Conservation (phyloP, 2,329 filamentous ascomycete genomes). For the Aspergillus cejpii region DNA sequence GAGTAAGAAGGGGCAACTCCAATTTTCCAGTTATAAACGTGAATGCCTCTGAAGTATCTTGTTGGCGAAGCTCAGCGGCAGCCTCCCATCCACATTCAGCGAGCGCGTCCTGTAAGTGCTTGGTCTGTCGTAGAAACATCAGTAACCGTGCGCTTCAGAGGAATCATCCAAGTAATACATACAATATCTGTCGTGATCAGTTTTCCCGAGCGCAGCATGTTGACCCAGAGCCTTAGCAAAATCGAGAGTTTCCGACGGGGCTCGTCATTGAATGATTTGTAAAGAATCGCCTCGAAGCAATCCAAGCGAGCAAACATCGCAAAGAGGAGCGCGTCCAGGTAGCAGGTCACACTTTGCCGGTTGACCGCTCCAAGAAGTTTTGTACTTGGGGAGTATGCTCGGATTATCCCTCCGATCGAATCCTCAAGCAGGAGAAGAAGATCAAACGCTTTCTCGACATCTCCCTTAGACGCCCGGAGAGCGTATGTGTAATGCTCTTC, state of each 20-base stretch:
- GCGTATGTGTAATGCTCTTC: constrained; percentile 59
- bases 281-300: constrained; percentile 88
- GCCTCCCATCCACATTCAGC: constrained; percentile 85
- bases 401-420: constrained; percentile 70
- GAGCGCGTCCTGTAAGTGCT: constrained; percentile 72
- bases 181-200: constrained; percentile 81
- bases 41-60: constrained; percentile 94
- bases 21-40: constrained; percentile 88
- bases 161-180: constrained; percentile 14
- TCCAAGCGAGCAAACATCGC: constrained; percentile 90
- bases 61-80: constrained; percentile 68
- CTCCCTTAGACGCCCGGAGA: constrained; percentile 57
- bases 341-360: constrained; percentile 81
- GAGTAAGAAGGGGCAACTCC: constrained; percentile 74
- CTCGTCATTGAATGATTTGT: constrained; percentile 68
- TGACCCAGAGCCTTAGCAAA: constrained; percentile 82
- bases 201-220: constrained; percentile 76
- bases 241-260: constrained; percentile 66
- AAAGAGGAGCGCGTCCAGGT: constrained; percentile 83
- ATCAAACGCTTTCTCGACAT: constrained; percentile 67
- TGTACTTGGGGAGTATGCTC: constrained; percentile 63
- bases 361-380: constrained; percentile 82
- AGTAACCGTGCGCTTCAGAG: neutral
- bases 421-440: constrained; percentile 72
- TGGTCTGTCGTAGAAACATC: constrained; percentile 51